phyloP scores from a whole-genome alignment of 2,329 filamentous ascomycete species.

The Sarocladiaceae sp. region DNA sequence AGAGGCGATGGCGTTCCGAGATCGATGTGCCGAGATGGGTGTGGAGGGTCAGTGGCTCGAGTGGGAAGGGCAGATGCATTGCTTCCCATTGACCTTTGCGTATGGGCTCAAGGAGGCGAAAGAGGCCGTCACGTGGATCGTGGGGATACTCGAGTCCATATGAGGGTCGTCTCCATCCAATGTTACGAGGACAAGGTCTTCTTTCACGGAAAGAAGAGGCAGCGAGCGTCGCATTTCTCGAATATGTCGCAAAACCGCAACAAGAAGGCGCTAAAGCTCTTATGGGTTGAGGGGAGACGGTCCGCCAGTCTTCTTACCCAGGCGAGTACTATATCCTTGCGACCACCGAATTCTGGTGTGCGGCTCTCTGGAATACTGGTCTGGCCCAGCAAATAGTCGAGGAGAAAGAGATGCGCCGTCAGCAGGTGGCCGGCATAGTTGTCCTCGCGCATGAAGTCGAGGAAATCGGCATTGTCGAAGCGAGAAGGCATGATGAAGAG shows the following conservation, averaged over 20 bases:
- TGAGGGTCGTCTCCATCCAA: background rate
- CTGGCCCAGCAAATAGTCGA: constrained; percentile 22
- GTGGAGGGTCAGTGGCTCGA: constrained; percentile 49
- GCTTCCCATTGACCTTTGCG: constrained; percentile 44
- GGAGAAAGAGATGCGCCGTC: constrained; percentile 29
- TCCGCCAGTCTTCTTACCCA: constrained; percentile 18
- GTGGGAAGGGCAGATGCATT: constrained; percentile 57
- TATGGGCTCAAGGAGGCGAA: constrained; percentile 42
- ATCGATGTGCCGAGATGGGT: constrained; percentile 34
- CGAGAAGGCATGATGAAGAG: constrained; percentile 16
- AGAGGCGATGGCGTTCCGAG: constrained; percentile 41
- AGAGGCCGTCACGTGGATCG: constrained; percentile 33
- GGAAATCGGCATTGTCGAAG: constrained; percentile 23
- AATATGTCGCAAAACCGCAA: constrained; percentile 18
- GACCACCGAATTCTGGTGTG: constrained; percentile 16
- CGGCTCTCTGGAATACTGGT: constrained; percentile 17
- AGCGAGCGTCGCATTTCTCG: constrained; percentile 16
- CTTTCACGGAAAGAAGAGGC: constrained; percentile 18
- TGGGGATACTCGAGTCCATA: constrained; percentile 2
- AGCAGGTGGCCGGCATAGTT: constrained; percentile 27
- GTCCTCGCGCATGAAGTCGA: constrained; percentile 21
- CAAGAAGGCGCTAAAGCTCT: constrained; percentile 16
- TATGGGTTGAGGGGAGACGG: constrained; percentile 16
- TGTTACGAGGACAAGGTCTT: background rate
- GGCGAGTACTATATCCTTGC: constrained; percentile 19